phyloP scores from a whole-genome alignment of 148 eudicot genomes.

The Amaranthus hypochondriacus region DNA sequence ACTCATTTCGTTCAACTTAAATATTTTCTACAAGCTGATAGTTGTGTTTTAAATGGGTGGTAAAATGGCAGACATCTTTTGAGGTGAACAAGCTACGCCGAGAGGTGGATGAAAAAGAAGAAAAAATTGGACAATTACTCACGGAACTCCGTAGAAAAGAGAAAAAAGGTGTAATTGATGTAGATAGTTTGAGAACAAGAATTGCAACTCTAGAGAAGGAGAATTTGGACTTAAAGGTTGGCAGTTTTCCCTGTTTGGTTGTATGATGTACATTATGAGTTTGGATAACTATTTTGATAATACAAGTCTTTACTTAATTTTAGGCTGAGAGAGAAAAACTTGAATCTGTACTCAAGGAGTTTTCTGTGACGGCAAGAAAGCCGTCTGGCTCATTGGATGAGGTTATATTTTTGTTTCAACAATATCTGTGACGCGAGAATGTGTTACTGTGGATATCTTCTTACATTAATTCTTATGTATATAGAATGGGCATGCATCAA shows the following conservation, averaged over 20 bases:
- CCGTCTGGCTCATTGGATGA: conserved; percentile 30
- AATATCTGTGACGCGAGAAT: neutral
- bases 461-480: conserved; percentile 10
- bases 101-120: conserved; percentile 56
- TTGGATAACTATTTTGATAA: neutral
- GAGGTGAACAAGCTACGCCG: conserved; percentile 47
- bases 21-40: conserved; percentile 6
- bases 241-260: neutral
- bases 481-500: conserved; percentile 30
- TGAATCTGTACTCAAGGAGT: conserved; percentile 41
- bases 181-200: conserved; percentile 46
- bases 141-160: conserved; percentile 53
- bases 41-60: conserved; percentile 1
- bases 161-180: conserved; percentile 35
- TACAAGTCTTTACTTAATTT: conserved; percentile 8
- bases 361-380: conserved; percentile 20
- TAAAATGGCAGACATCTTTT: conserved; percentile 37
- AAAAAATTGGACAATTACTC: conserved; percentile 57
- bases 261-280: neutral
- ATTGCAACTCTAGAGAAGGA: conserved; percentile 63
- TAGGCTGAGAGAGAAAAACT: conserved; percentile 57
- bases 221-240: conserved; percentile 65
- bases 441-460: neutral
- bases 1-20: neutral
- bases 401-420: conserved; percentile 24